A percentile compares a stretch with the other conserved stretches of the same genome.
Conservation (phyloP, 495 filamentous ascomycete genomes). For the Polyplosphaeria fusca region DNA sequence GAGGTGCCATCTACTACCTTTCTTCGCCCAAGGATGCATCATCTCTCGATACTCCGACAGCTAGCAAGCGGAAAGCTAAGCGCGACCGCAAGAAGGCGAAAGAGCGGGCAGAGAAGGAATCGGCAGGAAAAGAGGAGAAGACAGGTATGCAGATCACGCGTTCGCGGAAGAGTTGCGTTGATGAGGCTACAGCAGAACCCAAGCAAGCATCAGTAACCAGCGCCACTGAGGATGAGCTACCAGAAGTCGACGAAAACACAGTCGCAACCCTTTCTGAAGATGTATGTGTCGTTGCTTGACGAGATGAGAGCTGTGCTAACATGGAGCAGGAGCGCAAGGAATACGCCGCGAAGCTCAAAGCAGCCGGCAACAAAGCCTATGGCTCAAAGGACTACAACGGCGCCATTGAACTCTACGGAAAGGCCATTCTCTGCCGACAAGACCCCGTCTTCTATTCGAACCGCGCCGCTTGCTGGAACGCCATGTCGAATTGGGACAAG, state of each 20-base stretch:
- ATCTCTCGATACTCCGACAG: background rate
- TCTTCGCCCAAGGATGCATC: slow-evolving; percentile 42
- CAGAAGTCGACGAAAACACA: slow-evolving; percentile 76
- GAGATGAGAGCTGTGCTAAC: slow-evolving; percentile 5
- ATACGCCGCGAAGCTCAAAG: slow-evolving; percentile 86
- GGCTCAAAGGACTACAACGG: slow-evolving; percentile 83
- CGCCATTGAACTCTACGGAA: slow-evolving; percentile 90
- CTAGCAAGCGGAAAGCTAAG: slow-evolving; percentile 53
- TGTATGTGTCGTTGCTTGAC: slow-evolving; percentile 40
- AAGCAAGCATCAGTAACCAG: slow-evolving; percentile 53
- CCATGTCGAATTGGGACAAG: slow-evolving; percentile 86
- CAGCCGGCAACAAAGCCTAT: slow-evolving; percentile 94
- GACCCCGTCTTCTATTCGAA: slow-evolving; percentile 99
- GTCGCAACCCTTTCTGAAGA: slow-evolving; percentile 67
- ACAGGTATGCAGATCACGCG: slow-evolving; percentile 3
- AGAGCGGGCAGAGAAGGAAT: slow-evolving; percentile 59
- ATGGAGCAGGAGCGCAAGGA: slow-evolving; percentile 63
- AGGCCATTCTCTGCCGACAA: slow-evolving; percentile 93
- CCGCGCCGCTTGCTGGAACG: slow-evolving; percentile 94
- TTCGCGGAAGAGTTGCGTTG: background rate
- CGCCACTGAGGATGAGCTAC: slow-evolving; percentile 72
- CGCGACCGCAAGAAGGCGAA: slow-evolving; percentile 57
- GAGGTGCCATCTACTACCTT: slow-evolving; percentile 89
- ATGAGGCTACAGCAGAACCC: slow-evolving; percentile 38
- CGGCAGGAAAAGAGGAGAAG: slow-evolving; percentile 37